Evolutionary conservation across 2,329 filamentous ascomycete species (phyloP).

Genomic region (Coniochaeta hoffmannii): DNA sequence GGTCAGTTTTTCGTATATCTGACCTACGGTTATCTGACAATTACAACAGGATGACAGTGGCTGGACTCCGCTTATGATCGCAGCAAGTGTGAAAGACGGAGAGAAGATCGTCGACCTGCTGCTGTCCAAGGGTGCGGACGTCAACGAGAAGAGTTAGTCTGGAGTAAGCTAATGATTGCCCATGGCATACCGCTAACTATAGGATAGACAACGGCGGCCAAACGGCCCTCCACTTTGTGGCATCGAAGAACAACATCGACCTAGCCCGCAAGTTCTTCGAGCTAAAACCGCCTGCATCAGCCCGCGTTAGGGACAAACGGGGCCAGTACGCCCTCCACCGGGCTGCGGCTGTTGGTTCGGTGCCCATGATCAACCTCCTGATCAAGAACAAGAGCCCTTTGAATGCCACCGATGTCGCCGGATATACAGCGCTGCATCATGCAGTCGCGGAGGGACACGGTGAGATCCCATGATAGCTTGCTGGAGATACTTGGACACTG

Average conservation of each 20-base stretch:
- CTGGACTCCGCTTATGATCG: constrained; percentile 83
- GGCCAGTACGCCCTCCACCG: constrained; percentile 89
- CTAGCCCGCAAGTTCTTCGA: constrained; percentile 70
- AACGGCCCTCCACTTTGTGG: constrained; percentile 86
- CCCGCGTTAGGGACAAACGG: constrained; percentile 73
- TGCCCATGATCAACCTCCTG: constrained; percentile 78
- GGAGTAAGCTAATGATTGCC: neutral
- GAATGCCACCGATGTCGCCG: constrained; percentile 74
- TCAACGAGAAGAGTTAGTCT: constrained; percentile 60
- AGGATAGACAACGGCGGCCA: constrained; percentile 24
- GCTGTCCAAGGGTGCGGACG: constrained; percentile 61
- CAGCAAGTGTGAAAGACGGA: constrained; percentile 64
- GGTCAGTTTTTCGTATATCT: neutral
- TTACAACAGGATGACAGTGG: constrained; percentile 59
- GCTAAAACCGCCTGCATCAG: constrained; percentile 61
- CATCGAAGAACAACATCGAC: constrained; percentile 83
- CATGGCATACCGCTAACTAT: constrained; percentile 9
- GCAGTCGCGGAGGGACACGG: constrained; percentile 69
- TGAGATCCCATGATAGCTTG: constrained; percentile 22
- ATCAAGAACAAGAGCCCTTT: constrained; percentile 72
- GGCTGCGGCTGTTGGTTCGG: constrained; percentile 80
- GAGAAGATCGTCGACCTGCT: constrained; percentile 63
- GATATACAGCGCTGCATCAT: constrained; percentile 86
- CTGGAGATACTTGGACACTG: neutral
- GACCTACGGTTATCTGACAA: neutral